These are phyloP conservation scores for Bombardia bombarda DNA, from an alignment of 495 filamentous ascomycete genomes.

Conservation along the genomic window DNA sequence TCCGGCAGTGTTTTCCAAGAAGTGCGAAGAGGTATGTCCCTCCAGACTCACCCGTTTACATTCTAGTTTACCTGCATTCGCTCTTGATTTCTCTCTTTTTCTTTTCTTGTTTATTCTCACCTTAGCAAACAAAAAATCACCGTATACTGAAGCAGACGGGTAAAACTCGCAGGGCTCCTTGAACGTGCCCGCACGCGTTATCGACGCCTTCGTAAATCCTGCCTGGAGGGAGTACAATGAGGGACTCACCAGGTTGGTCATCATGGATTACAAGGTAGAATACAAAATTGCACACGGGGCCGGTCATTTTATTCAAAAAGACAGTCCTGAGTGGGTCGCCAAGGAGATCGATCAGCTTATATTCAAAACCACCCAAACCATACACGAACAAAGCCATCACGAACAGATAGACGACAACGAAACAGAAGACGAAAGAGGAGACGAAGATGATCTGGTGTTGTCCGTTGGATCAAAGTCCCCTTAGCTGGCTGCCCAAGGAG, in stretches of 20 bases:
- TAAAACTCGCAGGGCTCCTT: slow-evolving; percentile 16
- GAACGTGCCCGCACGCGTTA: slow-evolving; percentile 32
- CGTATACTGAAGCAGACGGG: too few relatives aligned
- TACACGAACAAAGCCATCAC: too few relatives aligned
- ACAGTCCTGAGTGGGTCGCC: slow-evolving; percentile 51
- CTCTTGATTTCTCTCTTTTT: background rate
- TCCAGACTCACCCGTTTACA: background rate
- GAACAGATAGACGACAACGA: background rate
- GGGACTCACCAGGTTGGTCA: slow-evolving; percentile 42
- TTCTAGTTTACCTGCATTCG: background rate
- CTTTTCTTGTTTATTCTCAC: too few relatives aligned
- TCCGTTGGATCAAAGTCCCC: too few relatives aligned
- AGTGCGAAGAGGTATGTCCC: slow-evolving; percentile 31
- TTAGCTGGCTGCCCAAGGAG: too few relatives aligned
- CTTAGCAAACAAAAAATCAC: too few relatives aligned
- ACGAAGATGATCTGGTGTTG: too few relatives aligned
- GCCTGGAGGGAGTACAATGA: slow-evolving; percentile 51
- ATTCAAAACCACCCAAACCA: too few relatives aligned
- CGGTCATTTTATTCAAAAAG: slow-evolving; percentile 57
- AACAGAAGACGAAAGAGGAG: background rate
- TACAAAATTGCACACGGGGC: slow-evolving; percentile 45
- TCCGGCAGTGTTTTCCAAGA: slow-evolving; percentile 46
- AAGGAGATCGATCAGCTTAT: slow-evolving; percentile 36
- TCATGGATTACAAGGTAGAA: slow-evolving; percentile 22
- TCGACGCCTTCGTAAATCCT: slow-evolving; percentile 45